Base-by-base conservation (phyloP, 108 stramenopile species). In the Cyclostephanos tholiformis region DNA sequence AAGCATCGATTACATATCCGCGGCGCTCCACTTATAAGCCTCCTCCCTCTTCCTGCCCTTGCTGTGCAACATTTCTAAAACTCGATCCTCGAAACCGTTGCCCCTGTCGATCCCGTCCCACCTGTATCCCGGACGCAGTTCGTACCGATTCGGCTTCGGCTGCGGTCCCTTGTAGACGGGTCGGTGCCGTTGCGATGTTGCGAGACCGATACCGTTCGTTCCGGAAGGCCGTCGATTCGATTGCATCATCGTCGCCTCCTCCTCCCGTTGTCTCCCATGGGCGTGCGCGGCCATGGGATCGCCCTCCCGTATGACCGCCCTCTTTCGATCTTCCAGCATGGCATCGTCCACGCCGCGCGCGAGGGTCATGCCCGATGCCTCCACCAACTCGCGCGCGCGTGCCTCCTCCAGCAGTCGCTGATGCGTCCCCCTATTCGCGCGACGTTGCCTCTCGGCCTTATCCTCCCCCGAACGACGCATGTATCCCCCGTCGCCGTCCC, bases 61-160 rank as follows among this genome's bases (percentile, higher is more conserved):
- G 25, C 77, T 84, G 52, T 75, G 86, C 43, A 80, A 43, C 27
- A 58, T 82, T 25, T 83, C 87, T 69, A 97, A 77, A 7, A 95
- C 77, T 69, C 85, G 84, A 59, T 91, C 89, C 71, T 99, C 99
- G 72, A 95, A 99, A 10, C 95, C 96, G 83, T 97, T 99, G 12
- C 97, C 91, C 29, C 99, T 85, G 77, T 97, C 97, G 27, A 94
- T 85, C 13, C 97, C 99, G 85, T 99, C 98, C 98, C 98, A 99
- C 5, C 99, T 85, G 79, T 98, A 98, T 29, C 99, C 99, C 2
- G 99, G 99, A 4, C 85, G 85, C 41, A 99, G 95, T 14, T 86
- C 87, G 76, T 90, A 97, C 32, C 98, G 92, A 76, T 98, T 98
- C 0, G 96, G 92, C 75, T 90, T 95, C 14, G 97, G 91, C 22